phyloP scores from a whole-genome alignment of 768 basidiomycete genomes.

The Lyophyllum atratum region DNA sequence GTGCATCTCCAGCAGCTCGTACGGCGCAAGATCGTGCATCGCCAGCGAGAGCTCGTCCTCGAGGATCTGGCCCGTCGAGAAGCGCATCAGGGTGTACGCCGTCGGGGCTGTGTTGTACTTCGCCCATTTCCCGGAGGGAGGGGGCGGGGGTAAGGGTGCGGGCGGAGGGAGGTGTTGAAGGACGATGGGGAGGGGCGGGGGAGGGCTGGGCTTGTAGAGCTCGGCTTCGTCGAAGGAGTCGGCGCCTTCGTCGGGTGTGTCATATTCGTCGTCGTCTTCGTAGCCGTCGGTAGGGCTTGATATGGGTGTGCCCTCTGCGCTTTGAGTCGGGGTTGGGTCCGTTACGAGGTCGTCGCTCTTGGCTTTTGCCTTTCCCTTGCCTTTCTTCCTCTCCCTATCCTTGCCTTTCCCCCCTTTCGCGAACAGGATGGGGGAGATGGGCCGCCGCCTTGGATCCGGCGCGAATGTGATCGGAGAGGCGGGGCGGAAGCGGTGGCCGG shows the following conservation, averaged over 20 bases:
- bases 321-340: not conserved
- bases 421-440: constrained; percentile 47
- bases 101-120: constrained; percentile 10
- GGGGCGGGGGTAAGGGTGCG: not conserved
- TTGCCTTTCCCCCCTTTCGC: constrained; percentile 22
- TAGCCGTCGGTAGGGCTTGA: constrained; percentile 16
- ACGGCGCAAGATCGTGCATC: constrained; percentile 60
- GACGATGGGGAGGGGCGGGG: not conserved
- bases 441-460: constrained; percentile 38
- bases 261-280: constrained; percentile 36
- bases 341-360: not conserved
- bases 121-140: constrained; percentile 3
- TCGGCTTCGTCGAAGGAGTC: constrained; percentile 5
- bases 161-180: not conserved
- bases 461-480: constrained; percentile 76
- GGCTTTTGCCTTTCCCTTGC: not conserved
- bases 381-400: not conserved
- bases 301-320: not conserved
- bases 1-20: constrained; percentile 76
- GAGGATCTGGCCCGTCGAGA: constrained; percentile 68
- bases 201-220: not conserved
- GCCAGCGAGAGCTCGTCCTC: constrained; percentile 61
- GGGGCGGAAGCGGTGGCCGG: constrained; percentile 34
- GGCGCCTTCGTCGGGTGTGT: constrained; percentile 21
- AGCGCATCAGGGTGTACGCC: constrained; percentile 56